phyloP scores from a whole-genome alignment of 495 filamentous ascomycete genomes.

The Glutinoglossum americanum region DNA sequence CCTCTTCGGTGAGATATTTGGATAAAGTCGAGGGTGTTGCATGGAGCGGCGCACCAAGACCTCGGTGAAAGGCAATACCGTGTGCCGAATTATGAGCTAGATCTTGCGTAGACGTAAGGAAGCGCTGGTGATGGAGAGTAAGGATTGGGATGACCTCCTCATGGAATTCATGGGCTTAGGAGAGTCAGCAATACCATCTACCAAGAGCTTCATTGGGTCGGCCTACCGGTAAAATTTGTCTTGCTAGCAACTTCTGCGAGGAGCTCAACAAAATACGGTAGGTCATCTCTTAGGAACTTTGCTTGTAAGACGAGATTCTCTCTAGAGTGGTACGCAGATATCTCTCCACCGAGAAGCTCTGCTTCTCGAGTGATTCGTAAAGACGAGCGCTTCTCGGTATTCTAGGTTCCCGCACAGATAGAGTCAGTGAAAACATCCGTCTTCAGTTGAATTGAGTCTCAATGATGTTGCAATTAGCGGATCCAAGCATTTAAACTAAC shows the following conservation, averaged over 20 bases:
- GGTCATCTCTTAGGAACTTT: slow-evolving; percentile 83
- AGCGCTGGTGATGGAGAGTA: slow-evolving; percentile 43
- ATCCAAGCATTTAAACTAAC: slow-evolving; percentile 26
- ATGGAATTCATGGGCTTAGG: slow-evolving; percentile 59
- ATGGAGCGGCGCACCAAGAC: slow-evolving; percentile 57
- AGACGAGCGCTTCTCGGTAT: slow-evolving; percentile 63
- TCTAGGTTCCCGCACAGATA: slow-evolving; percentile 72
- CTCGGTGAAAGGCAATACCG: slow-evolving; percentile 78
- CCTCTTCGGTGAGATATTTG: slow-evolving; percentile 54
- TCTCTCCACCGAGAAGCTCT: slow-evolving; percentile 78
- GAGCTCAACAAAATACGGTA: slow-evolving; percentile 94
- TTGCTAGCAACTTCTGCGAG: slow-evolving; percentile 74
- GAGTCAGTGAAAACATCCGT: slow-evolving; percentile 76
- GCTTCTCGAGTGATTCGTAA: slow-evolving; percentile 83
- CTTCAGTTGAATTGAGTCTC: slow-evolving; percentile 42
- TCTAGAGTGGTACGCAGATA: slow-evolving; percentile 66
- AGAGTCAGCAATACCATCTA: slow-evolving; percentile 10
- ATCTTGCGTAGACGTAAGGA: slow-evolving; percentile 40
- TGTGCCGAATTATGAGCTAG: slow-evolving; percentile 74
- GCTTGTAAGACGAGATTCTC: slow-evolving; percentile 82
- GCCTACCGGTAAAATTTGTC: slow-evolving; percentile 68
- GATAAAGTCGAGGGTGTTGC: slow-evolving; percentile 45
- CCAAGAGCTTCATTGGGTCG: not conserved
- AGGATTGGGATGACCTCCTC: slow-evolving; percentile 64
- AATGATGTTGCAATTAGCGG: slow-evolving; percentile 1